A percentile compares a stretch with the other conserved stretches of the same genome.
Conservation (phyloP, 2,329 filamentous ascomycete species). For the Paraphaeosphaeria sporulosa region DNA sequence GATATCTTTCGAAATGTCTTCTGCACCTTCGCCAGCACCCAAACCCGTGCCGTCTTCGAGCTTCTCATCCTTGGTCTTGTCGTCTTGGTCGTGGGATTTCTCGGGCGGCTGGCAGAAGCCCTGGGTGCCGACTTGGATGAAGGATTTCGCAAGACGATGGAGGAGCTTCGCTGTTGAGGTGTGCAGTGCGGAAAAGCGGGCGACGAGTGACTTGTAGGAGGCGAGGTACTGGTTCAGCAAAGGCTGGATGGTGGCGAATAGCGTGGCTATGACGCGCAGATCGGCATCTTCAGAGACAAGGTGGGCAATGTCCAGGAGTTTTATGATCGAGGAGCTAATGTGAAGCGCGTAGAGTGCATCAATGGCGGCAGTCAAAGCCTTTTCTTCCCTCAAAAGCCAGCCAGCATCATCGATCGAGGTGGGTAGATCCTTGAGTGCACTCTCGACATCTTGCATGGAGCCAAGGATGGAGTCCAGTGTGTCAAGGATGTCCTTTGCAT, state of each 20-base stretch:
- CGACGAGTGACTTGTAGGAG: constrained; percentile 66
- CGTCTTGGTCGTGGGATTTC: constrained; percentile 70
- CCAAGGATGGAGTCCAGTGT: constrained; percentile 81
- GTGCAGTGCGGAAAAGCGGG: constrained; percentile 70
- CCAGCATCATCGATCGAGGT: constrained; percentile 66
- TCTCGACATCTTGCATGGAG: constrained; percentile 76
- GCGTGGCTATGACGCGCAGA: constrained; percentile 60
- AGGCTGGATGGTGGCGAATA: constrained; percentile 70
- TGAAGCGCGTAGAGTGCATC: constrained; percentile 67
- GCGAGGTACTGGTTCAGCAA: constrained; percentile 76
- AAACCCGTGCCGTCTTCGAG: constrained; percentile 91
- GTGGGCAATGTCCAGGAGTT: constrained; percentile 57
- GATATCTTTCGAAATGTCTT: constrained; percentile 98
- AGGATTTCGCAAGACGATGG: constrained; percentile 77
- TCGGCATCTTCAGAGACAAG: constrained; percentile 49
- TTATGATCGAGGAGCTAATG: constrained; percentile 58
- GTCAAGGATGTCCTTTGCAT: constrained; percentile 67
- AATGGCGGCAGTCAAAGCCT: constrained; percentile 53
- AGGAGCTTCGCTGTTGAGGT: constrained; percentile 75
- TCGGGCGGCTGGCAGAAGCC: constrained; percentile 94
- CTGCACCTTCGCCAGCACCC: constrained; percentile 91
- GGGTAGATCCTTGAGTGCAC: constrained; percentile 63
- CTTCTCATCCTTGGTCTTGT: constrained; percentile 75
- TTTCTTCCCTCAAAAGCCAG: constrained; percentile 66
- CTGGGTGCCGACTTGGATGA: constrained; percentile 79